Percentiles rank a stretch among this genome's conserved stretches.
Evolutionary conservation across 257 asterid species (phyloP).

Genomic region (Penstemon eatonii): DNA sequence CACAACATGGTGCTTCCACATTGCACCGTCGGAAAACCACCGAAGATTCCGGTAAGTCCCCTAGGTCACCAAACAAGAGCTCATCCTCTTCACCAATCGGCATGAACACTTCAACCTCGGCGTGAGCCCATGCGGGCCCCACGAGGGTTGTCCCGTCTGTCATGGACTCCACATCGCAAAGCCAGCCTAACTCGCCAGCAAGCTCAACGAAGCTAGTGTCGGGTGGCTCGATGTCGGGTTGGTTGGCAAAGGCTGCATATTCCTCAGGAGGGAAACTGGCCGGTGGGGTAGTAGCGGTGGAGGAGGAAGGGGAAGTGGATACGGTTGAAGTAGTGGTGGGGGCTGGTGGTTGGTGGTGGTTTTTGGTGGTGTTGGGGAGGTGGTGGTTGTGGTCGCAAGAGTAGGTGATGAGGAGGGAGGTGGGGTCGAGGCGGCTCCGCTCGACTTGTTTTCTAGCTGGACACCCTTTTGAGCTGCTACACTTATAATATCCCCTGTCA

Average conservation of each 20-base stretch:
- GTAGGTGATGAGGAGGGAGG: slow-evolving; percentile 21
- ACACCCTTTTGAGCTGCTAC: slow-evolving; percentile 30
- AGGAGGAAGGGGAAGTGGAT: slow-evolving; percentile 28
- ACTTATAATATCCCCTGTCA: slow-evolving; percentile 25
- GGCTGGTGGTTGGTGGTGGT: slow-evolving; percentile 43
- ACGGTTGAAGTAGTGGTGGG: slow-evolving; percentile 21
- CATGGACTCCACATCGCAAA: slow-evolving; percentile 51
- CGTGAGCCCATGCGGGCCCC: slow-evolving; percentile 52
- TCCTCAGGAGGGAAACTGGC: slow-evolving; percentile 40
- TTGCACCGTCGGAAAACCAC: slow-evolving; percentile 51
- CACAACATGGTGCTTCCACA: too few species aligned
- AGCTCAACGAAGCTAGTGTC: slow-evolving; percentile 48
- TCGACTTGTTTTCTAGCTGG: slow-evolving; percentile 28
- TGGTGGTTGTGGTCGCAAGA: slow-evolving; percentile 19
- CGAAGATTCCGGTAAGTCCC: slow-evolving; percentile 75
- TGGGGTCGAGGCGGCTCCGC: slow-evolving; percentile 21
- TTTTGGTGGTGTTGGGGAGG: slow-evolving; percentile 35
- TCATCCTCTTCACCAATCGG: slow-evolving; percentile 75
- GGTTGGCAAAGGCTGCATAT: slow-evolving; percentile 35
- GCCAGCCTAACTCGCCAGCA: slow-evolving; percentile 73
- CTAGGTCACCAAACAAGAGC: slow-evolving; percentile 69
- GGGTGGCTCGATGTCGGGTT: slow-evolving; percentile 42
- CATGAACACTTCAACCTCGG: slow-evolving; percentile 46
- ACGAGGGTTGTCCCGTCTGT: slow-evolving; percentile 49
- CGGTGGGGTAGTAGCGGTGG: slow-evolving; percentile 17